Percentiles rank a stretch among this genome's conserved stretches.
Conservation (phyloP, 176 grass and related monocot species). For the Eragrostis curvula region DNA sequence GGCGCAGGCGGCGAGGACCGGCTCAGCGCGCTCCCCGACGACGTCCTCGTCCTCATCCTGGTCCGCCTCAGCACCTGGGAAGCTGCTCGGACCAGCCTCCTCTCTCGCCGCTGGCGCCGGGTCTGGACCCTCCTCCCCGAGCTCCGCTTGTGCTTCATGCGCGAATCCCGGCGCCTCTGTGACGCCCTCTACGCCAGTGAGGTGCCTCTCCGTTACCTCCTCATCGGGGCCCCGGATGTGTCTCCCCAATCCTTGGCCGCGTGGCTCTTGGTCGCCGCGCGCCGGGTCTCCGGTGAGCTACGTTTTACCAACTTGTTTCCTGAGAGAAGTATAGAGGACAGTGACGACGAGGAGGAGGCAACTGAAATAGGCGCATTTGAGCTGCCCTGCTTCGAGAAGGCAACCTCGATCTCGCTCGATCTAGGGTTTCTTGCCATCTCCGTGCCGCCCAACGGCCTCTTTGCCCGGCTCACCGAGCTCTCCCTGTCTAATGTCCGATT, state of each 20-base stretch:
- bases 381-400: conserved; percentile 27
- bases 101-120: conserved; percentile 38
- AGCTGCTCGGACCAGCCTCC: conserved; percentile 22
- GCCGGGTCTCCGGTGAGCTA: conserved; percentile 12
- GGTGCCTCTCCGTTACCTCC: neutral
- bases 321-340: no score
- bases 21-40: conserved; percentile 27
- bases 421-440: neutral
- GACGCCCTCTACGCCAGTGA: neutral
- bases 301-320: neutral
- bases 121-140: conserved; percentile 33
- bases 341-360: neutral
- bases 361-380: neutral
- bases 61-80: neutral
- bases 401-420: neutral
- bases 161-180: neutral
- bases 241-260: neutral
- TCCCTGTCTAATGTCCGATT: neutral
- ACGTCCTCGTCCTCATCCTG: conserved; percentile 19
- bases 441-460: neutral
- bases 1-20: conserved; percentile 11
- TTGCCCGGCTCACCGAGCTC: neutral
- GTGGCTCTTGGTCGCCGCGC: conserved; percentile 36
- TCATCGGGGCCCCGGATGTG: neutral
- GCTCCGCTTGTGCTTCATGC: neutral